A percentile compares a stretch with the other conserved stretches of the same genome.
These are phyloP conservation scores for Syncephalastrum monosporum DNA, from an alignment of 371 early-diverging fungal species.

Conservation along the genomic window DNA sequence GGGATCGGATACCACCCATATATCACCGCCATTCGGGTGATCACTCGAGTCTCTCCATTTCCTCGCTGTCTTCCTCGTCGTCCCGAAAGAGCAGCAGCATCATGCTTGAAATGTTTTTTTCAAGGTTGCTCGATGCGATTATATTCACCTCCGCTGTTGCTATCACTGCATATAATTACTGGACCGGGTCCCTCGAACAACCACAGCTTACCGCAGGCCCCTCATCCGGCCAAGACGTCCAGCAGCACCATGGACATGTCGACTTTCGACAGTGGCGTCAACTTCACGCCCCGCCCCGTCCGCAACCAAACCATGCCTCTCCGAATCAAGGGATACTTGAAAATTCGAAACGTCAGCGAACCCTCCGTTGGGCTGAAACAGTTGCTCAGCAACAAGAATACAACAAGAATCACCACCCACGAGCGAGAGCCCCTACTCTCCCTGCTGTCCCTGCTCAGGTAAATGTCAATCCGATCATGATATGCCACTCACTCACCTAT, in stretches of 20 bases:
- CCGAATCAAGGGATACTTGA: constrained; percentile 11
- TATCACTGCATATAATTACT: constrained; percentile 40
- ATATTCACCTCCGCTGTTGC: constrained; percentile 48
- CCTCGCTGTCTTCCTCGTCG: too few relatives aligned
- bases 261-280: constrained; percentile 16
- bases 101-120: constrained; percentile 27
- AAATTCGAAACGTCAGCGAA: constrained; percentile 15
- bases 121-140: constrained; percentile 37
- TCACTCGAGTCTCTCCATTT: too few relatives aligned
- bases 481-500: neutral
- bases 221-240: neutral
- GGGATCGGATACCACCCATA: too few relatives aligned
- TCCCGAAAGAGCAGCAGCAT: too few relatives aligned
- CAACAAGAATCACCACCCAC: neutral
- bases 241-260: neutral
- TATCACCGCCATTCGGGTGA: too few relatives aligned
- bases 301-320: constrained; percentile 2
- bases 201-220: constrained; percentile 6
- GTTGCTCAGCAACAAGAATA: constrained; percentile 5
- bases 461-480: neutral
- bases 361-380: constrained; percentile 19
- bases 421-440: neutral
- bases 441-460: neutral
- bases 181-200: constrained; percentile 28
- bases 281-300: neutral